These are phyloP conservation scores for Codiaeum variegatum DNA, from an alignment of 441 rosid species.

Conservation along the genomic window DNA sequence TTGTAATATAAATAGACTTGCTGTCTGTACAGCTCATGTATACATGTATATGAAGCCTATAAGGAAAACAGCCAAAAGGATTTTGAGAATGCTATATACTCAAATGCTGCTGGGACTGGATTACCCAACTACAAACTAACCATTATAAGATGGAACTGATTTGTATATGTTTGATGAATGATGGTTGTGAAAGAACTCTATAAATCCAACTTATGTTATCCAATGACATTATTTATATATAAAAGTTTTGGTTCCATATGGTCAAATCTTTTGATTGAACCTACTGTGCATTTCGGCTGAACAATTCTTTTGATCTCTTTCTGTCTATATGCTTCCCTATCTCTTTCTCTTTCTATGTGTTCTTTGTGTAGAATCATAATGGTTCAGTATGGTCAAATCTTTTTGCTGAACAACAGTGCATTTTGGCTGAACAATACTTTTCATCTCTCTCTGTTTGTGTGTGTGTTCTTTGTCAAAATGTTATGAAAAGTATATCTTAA, in stretches of 20 bases:
- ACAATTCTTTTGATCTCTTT: not conserved
- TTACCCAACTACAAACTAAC: too few species aligned
- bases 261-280: not conserved
- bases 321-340: not conserved
- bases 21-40: too few species aligned
- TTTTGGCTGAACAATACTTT: too few species aligned
- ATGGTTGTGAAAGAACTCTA: not conserved
- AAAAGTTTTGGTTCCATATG: not conserved
- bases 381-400: not conserved
- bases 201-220: not conserved
- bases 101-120: too few species aligned
- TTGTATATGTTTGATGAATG: too few species aligned
- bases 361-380: not conserved
- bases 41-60: too few species aligned
- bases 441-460: too few species aligned
- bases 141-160: too few species aligned
- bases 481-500: not conserved
- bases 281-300: not conserved
- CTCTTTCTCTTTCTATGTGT: not conserved
- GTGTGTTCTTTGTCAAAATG: not conserved
- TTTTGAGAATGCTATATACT: too few species aligned
- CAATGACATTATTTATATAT: not conserved
- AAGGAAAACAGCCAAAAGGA: too few species aligned
- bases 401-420: not conserved
- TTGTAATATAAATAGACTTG: too few species aligned